Percentiles rank a stretch among this genome's conserved stretches.
phyloP scores from a whole-genome alignment of 805 yeast genomes.

The Starmerella kuoi region DNA sequence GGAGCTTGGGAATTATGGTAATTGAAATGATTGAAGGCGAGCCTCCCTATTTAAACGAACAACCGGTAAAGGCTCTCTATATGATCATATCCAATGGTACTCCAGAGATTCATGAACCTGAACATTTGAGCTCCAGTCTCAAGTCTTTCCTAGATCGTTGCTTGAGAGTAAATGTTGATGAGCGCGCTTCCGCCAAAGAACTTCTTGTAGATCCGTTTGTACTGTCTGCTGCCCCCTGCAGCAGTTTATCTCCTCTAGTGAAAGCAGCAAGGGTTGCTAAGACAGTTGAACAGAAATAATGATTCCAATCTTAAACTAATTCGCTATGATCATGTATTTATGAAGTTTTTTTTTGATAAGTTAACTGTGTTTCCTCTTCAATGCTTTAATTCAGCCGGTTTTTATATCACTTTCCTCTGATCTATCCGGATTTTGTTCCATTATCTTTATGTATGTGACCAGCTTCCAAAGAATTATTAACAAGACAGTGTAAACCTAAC shows the following conservation, averaged over 20 bases:
- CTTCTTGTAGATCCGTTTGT: conserved; percentile 52
- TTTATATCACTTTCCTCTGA: too few species aligned
- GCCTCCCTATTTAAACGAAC: conserved; percentile 94
- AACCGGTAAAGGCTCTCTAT: conserved; percentile 86
- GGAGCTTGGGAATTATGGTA: conserved; percentile 97
- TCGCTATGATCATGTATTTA: neutral
- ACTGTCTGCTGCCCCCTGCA: conserved; percentile 25
- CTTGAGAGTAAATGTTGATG: conserved; percentile 70
- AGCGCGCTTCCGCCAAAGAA: conserved; percentile 66
- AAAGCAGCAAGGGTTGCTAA: conserved; percentile 25
- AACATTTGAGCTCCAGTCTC: conserved; percentile 52
- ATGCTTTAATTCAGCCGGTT: too few species aligned
- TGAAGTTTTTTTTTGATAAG: too few species aligned
- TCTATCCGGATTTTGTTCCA: too few species aligned
- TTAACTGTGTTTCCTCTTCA: too few species aligned
- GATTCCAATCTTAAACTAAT: too few species aligned
- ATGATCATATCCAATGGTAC: conserved; percentile 95
- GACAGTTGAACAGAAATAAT: conserved; percentile 19
- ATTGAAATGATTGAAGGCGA: conserved; percentile 99
- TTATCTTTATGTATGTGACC: too few species aligned
- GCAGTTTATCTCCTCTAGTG: conserved; percentile 29
- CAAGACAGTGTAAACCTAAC: too few species aligned
- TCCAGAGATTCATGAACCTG: conserved; percentile 84
- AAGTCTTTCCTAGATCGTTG: conserved; percentile 63
- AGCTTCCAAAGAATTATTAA: too few species aligned